Base-by-base conservation (phyloP, 2,329 filamentous ascomycete species). In the Cladosporium sp. region DNA sequence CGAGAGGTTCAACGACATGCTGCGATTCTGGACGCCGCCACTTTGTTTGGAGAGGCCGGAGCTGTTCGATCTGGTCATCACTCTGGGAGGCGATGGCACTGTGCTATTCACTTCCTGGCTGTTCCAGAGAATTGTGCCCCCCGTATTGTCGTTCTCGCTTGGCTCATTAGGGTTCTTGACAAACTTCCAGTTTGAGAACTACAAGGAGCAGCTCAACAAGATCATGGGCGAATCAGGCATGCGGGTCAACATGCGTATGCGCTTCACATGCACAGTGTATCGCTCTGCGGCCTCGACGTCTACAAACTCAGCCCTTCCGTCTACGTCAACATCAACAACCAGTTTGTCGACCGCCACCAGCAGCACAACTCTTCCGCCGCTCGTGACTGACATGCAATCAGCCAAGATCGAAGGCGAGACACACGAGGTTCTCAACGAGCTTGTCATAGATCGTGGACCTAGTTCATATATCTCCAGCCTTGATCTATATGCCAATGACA, bases 181-280 rank as follows among this genome's bases (percentile, higher is more conserved):
- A 2, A 93, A 88, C 66, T 96, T 95, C 74, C 88, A 93, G 75
- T 99, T 95, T 75, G 88, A 92, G 67, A 86, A 89, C 71, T 97
- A 97, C 83, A 93, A 92, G 79, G 84, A 91, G 66, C 91, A 96
- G 74, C 85, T 99, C 36, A 90, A 92, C 78, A 89, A 88, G 63
- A 87, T 98, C 71, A 96, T 99, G 93, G 93, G 93, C 67, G 92
- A 96, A 65, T 88, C 91, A 1, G 95, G 95, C 64, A 98, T 99
- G 94, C 90, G 94, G 63, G 94, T 98, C 67, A 98, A 97, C 75
- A 84, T 99, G 71, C 92, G 95, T 70, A 99, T 99, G 95, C 91
- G 95, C 68, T 99, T 99, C 78, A 99, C 95, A 18, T 98, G 94
- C 81, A 98, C 95, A 0, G 93, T 99, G 10, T 97, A 94, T 81